Evolutionary conservation across 1,284 basidiomycete genomes (phyloP).

Genomic region (Ceratobasidium sp.): DNA sequence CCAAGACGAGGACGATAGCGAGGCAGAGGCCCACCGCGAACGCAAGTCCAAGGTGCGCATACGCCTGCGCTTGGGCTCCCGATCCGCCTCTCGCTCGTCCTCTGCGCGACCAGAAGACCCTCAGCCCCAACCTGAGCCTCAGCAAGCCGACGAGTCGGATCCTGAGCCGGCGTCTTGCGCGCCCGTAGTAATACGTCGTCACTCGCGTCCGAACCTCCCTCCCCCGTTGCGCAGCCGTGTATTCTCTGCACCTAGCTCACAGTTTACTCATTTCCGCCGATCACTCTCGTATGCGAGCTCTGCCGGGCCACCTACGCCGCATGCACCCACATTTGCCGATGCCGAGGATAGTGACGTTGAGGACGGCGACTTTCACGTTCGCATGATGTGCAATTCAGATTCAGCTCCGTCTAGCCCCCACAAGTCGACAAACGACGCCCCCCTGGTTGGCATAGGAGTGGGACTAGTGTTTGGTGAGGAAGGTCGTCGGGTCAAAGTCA

Average conservation of each 20-base stretch:
- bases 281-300: slow-evolving; percentile 30
- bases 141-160: slow-evolving; percentile 26
- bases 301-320: slow-evolving; percentile 5
- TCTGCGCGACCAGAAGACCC: slow-evolving; percentile 30
- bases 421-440: slow-evolving; percentile 5
- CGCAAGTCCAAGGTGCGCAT: slow-evolving; percentile 38
- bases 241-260: slow-evolving; percentile 22
- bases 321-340: slow-evolving; percentile 49
- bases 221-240: slow-evolving; percentile 14
- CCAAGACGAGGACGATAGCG: slow-evolving; percentile 32
- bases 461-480: slow-evolving; percentile 8
- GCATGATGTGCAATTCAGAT: slow-evolving; percentile 36
- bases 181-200: slow-evolving; percentile 9
- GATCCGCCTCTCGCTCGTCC: slow-evolving; percentile 22
- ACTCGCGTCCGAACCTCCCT: slow-evolving; percentile 1
- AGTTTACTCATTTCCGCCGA: slow-evolving; percentile 27
- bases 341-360: slow-evolving; percentile 48
- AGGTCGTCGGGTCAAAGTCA: slow-evolving; percentile 17
- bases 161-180: background rate
- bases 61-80: slow-evolving; percentile 31
- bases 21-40: slow-evolving; percentile 19
- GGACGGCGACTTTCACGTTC: slow-evolving; percentile 45
- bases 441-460: slow-evolving; percentile 24
- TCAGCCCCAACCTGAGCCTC: slow-evolving; percentile 12
- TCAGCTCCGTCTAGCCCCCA: background rate